Evolutionary conservation across 352 stramenopile species (phyloP), one percentile per base, ranked within the genome.

Genomic region (Saprolegnia parasitica): DNA sequence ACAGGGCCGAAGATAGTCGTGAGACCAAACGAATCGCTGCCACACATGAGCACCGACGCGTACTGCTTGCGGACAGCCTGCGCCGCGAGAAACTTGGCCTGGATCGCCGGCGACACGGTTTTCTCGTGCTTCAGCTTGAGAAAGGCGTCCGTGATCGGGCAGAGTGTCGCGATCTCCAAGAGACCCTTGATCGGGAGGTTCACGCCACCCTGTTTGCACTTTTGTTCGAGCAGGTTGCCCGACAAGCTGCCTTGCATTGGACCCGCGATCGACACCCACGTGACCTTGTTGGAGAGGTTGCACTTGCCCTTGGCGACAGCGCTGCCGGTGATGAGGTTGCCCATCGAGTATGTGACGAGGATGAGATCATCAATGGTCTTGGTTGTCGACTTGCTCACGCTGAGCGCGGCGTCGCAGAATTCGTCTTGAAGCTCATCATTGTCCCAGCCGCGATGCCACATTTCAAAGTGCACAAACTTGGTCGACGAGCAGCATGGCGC

Each of bases 261-360:
- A 5, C 73, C 73, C 4, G 64, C 26, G 46, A 80, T 61, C 24
- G 71, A 58, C 29, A 80, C 60, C 66, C 68, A 80, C 46, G 71
- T 72, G 32, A 79, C 70, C 5, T 79, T 50, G 21, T 23, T 56
- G n/a, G 40, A 40, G 13, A 67, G n/a, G 10, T 23, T 23, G 57
- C 79, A 89, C 65, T 81, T 78, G 9, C 70, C 74, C 0, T 62
- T 78, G 9, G 80, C 79, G 40, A 88, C 73, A 1, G 83, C 81
- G 24, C 77, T 75, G 0, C 66, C 72, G 16, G 88, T 35, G 40
- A 82, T 77, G 11, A 89, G 66, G 65, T 84, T 88, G 6, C 72
- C 83, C 80, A 89, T 87, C 21, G 81, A 91, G 63, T 91, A 81
- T 1, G 71, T 75, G 0, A 91, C 60, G 39, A 87, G 71, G 73